Evolutionary conservation across 208 protist species (phyloP), one percentile per base, ranked within the genome.

Genomic region (Crithidia fasciculata): DNA sequence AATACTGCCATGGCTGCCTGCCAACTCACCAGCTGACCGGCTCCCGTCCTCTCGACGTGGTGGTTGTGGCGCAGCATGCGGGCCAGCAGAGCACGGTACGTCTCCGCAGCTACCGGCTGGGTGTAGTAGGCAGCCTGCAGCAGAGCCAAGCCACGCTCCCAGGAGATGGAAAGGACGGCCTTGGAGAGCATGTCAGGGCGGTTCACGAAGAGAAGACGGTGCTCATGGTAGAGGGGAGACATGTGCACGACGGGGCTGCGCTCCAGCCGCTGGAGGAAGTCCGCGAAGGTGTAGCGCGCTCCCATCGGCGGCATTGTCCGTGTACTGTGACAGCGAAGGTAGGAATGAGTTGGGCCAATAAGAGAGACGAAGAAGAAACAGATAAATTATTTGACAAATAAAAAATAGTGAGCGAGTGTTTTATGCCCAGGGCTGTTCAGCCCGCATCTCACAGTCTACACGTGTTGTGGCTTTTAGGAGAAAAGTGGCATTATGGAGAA

Each of bases 21-120:
- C 90, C 92, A 96, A 13, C 81, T 77, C 15, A 94, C 89, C 8
- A 83, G 62, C 36, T 19, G 28, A 0, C 82, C 85, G 2, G 67
- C 63, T 0, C 80, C 77, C 28, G 18, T 73, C n/a, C 58, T 66
- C 13, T 40, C 45, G 8, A 92, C 88, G 54, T 88, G 83, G 2
- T 75, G 83, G 58, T 94, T 94, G 79, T 96, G 88, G 9, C 86
- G 81, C 18, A 95, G 79, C 92, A 96, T 96, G 52, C 87, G 86
- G 0, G 85, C 88, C 16, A 96, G 85, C 43, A 96, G 44, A 0
- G 82, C 83, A 59, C 90, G 79, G 74, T 94, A 92, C n/a, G 80
- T 82, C 45, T 83, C 80, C 0, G 81, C 74, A 0, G 59, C 78
- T 12, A 96, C 68, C 1, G 84, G 79, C 61, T 96, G 89, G 2